Evolutionary conservation across 2,329 filamentous ascomycete genomes (phyloP).

Genomic region (Davidsoniella eucalypti): DNA sequence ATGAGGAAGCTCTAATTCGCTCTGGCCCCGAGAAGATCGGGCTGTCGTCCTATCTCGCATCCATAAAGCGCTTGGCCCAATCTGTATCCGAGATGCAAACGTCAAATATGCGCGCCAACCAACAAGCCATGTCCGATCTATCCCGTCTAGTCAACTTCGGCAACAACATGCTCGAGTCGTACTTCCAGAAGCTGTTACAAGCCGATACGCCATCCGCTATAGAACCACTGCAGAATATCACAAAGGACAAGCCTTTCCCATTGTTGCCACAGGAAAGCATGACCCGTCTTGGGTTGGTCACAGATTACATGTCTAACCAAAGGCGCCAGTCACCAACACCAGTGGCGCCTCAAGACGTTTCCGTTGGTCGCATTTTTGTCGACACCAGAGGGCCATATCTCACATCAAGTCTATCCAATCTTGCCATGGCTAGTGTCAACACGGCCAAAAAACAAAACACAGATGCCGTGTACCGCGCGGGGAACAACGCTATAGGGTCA

Average conservation of each 20-base stretch:
- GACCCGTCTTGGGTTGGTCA: slow-evolving; percentile 62
- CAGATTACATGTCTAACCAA: slow-evolving; percentile 53
- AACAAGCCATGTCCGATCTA: slow-evolving; percentile 71
- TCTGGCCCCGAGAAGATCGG: slow-evolving; percentile 72
- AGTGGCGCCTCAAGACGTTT: slow-evolving; percentile 39
- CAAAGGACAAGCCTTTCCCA: slow-evolving; percentile 76
- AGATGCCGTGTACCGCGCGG: slow-evolving; percentile 71
- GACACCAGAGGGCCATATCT: slow-evolving; percentile 79
- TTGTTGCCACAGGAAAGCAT: slow-evolving; percentile 60
- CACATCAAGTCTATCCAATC: slow-evolving; percentile 63
- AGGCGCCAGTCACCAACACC: slow-evolving; percentile 26
- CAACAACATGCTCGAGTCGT: slow-evolving; percentile 65
- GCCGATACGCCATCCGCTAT: slow-evolving; percentile 63
- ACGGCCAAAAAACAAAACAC: slow-evolving; percentile 65
- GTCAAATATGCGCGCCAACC: slow-evolving; percentile 84
- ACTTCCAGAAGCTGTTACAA: slow-evolving; percentile 62
- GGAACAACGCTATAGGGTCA: slow-evolving; percentile 78
- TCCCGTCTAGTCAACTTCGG: slow-evolving; percentile 62
- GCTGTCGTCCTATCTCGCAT: slow-evolving; percentile 69
- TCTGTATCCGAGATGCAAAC: slow-evolving; percentile 71
- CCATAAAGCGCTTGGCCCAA: slow-evolving; percentile 74
- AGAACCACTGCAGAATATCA: slow-evolving; percentile 83
- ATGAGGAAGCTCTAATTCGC: slow-evolving; percentile 82
- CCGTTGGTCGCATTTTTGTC: slow-evolving; percentile 67
- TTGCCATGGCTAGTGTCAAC: slow-evolving; percentile 74